phyloP scores from a whole-genome alignment of 257 asterid genomes.

The Solanum verrucosum region DNA sequence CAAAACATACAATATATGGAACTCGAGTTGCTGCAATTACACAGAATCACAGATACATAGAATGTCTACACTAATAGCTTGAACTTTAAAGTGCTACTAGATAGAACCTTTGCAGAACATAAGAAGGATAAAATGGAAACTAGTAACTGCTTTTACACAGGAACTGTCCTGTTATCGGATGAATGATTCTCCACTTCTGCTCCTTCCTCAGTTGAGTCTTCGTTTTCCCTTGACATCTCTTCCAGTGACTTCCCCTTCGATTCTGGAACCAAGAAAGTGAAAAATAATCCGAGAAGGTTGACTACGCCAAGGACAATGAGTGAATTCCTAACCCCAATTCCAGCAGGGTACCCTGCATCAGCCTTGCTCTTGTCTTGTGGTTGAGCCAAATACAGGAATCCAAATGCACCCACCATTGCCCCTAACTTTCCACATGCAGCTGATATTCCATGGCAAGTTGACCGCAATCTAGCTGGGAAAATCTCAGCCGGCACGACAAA shows the following conservation, averaged over 20 bases:
- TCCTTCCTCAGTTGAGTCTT: not conserved
- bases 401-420: conserved; percentile 63
- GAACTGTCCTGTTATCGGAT: not conserved
- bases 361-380: conserved; percentile 36
- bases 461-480: not conserved
- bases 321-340: conserved; percentile 50
- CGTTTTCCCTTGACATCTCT: conserved; percentile 42
- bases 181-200: not conserved
- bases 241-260: conserved; percentile 54
- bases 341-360: conserved; percentile 51
- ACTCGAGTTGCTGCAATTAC: not conserved
- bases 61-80: not conserved
- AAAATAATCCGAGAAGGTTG: not conserved
- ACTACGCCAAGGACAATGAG: conserved; percentile 6
- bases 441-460: conserved; percentile 40
- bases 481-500: too few species aligned
- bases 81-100: not conserved
- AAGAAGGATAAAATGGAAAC: not conserved
- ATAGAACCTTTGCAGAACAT: not conserved
- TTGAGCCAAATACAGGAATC: conserved; percentile 53
- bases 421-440: conserved; percentile 61
- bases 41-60: too few species aligned
- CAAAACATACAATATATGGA: not conserved
- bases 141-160: not conserved
- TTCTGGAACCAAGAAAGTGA: conserved; percentile 51